These are phyloP conservation scores for Albophoma yamanashiensis DNA, from an alignment of 2,329 filamentous ascomycete species.

Conservation along the genomic window DNA sequence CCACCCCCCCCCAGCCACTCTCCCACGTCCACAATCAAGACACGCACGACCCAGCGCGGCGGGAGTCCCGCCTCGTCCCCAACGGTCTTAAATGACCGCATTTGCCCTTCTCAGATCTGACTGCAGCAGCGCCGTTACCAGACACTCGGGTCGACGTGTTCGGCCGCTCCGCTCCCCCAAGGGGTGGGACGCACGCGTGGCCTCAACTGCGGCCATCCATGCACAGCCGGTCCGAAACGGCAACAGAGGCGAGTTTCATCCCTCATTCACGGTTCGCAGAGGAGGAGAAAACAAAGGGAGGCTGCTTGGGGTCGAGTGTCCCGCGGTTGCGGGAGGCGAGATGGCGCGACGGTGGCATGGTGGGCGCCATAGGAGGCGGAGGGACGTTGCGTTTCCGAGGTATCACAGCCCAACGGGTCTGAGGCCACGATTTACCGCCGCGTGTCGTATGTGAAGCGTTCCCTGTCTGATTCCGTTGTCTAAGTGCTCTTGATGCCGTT, in stretches of 20 bases:
- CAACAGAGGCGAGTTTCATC: neutral
- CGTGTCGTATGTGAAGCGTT: neutral
- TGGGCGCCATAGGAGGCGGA: neutral
- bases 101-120: neutral
- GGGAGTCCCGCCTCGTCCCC: neutral
- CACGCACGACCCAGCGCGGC: neutral
- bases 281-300: neutral
- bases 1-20: neutral
- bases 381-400: neutral
- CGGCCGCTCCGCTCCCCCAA: neutral
- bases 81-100: neutral
- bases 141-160: neutral
- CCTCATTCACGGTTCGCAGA: neutral
- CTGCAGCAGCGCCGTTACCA: neutral
- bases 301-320: no score
- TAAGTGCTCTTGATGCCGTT: neutral
- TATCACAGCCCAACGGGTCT: neutral
- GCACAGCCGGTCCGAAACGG: neutral
- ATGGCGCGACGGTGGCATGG: neutral
- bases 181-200: neutral
- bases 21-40: neutral
- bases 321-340: neutral
- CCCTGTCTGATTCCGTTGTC: neutral
- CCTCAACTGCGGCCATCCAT: neutral
- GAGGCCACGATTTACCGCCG: neutral